Evolutionary conservation across 2,329 filamentous ascomycete species (phyloP).

Genomic region (Pseudogymnoascus sp.): DNA sequence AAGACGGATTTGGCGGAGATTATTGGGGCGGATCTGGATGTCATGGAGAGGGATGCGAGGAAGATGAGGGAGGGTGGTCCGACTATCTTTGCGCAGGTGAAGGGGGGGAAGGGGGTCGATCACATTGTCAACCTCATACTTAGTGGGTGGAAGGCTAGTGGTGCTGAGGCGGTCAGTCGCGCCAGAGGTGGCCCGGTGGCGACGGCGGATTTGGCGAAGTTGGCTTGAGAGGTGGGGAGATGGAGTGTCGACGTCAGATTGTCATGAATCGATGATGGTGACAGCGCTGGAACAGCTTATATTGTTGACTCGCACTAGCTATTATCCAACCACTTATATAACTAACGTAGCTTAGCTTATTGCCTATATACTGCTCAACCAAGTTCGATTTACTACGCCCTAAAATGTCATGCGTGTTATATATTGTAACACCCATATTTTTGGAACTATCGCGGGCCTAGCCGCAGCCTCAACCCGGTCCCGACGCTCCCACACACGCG

Average conservation of each 20-base stretch:
- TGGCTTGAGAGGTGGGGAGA: neutral
- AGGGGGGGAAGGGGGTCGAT: slow-evolving; percentile 75
- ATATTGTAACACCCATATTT: neutral
- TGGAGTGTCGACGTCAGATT: neutral
- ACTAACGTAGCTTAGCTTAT: neutral
- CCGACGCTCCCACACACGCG: neutral
- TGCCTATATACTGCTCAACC: neutral
- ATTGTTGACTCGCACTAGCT: neutral
- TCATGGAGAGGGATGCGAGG: slow-evolving; percentile 91
- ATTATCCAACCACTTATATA: neutral
- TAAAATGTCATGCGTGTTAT: neutral
- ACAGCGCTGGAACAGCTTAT: neutral
- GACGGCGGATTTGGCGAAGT: slow-evolving; percentile 30
- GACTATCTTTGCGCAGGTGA: slow-evolving; percentile 95
- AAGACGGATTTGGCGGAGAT: slow-evolving; percentile 92
- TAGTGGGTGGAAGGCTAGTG: slow-evolving; percentile 87
- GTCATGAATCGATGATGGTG: neutral
- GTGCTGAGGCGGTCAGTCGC: slow-evolving; percentile 56
- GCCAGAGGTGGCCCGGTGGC: slow-evolving; percentile 47
- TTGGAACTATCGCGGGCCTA: neutral
- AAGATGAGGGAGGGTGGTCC: slow-evolving; percentile 95
- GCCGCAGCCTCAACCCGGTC: neutral
- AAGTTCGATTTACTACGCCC: neutral
- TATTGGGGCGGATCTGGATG: slow-evolving; percentile 78
- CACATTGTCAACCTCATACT: slow-evolving; percentile 82